Base-by-base conservation (phyloP, 805 yeast genomes). In the Trichomonascus vanleenenianus region DNA sequence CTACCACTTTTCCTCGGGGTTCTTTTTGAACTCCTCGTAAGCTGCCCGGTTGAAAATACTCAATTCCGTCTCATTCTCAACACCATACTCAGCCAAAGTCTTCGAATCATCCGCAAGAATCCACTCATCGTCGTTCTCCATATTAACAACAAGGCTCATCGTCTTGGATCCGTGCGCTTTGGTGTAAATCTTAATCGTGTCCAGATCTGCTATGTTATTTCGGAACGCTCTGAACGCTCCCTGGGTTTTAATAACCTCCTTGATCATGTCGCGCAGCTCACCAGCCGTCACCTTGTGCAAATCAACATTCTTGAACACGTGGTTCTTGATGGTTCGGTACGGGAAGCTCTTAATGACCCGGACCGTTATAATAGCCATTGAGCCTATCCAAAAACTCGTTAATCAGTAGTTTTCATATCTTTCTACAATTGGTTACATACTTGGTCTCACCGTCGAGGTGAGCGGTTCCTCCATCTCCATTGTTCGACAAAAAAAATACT, bases 81-180 rank as follows among this genome's bases (percentile, higher is more conserved):
- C 40, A 51, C 32, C 55, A 8, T 68, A 71, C 47, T 64, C 57
- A 25, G 63, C 67, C 64, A 75, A 67, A n/a, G 67, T 67, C 57
- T 66, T 75, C 49, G 53, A 60, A 8, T 48, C 61, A 48, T 70
- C 69, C 32, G 56, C 61, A 44, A 85, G 61, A 3, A 85, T 68
- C 88, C 94, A 84, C 46, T 79, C 82, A 4, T 81, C 84, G 56
- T 80, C 85, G 57, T 89, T 81, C 22, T 86, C 96, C 61, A 93
- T 75, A 61, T 93, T 93, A 51, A 93, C 84, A 40, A 88, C 93
- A 53, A 93, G 71, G 59, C 93, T 88, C 78, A 88, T 83, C 2
- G 96, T 85, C 66, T 93, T 93, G 27, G 95, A 76, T 10, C 94
- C 93, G 63, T 91, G 97, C 0, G 98, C 97, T 60, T 87, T 88